Percentiles rank a stretch among this genome's conserved stretches.
These are phyloP conservation scores for Leptographium galeiforme DNA, from an alignment of 2,329 filamentous ascomycete genomes.

Conservation along the genomic window DNA sequence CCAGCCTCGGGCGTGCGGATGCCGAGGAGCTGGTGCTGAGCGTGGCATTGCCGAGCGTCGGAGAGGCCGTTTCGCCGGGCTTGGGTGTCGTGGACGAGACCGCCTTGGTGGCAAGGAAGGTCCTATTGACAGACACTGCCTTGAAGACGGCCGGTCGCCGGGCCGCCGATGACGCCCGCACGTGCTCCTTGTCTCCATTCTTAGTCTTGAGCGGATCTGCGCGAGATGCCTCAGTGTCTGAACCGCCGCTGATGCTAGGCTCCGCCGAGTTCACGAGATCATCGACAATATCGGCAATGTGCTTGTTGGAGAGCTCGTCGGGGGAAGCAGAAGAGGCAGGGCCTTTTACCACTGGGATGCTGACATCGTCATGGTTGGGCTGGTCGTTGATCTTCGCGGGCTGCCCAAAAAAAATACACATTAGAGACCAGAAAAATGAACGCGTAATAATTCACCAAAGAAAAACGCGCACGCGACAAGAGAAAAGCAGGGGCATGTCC, in stretches of 20 bases:
- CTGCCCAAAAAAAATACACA: constrained; percentile 12
- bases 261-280: constrained; percentile 48
- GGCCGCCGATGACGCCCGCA: constrained; percentile 42
- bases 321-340: constrained; percentile 18
- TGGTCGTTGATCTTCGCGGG: constrained; percentile 23
- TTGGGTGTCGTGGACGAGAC: constrained; percentile 31
- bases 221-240: constrained; percentile 61
- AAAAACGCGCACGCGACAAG: neutral
- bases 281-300: constrained; percentile 42
- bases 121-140: constrained; percentile 73
- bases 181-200: constrained; percentile 45
- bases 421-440: neutral
- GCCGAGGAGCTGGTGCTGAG: constrained; percentile 32
- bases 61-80: constrained; percentile 33
- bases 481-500: too few species aligned
- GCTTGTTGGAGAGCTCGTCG: constrained; percentile 44
- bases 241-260: constrained; percentile 59
- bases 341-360: constrained; percentile 35
- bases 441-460: neutral
- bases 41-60: constrained; percentile 27
- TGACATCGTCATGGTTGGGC: constrained; percentile 32
- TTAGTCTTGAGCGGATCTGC: constrained; percentile 33
- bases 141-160: constrained; percentile 75
- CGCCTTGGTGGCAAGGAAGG: constrained; percentile 63
- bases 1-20: constrained; percentile 51